Evolutionary conservation across 805 yeast genomes (phyloP).

Genomic region (Candida chauliodis): DNA sequence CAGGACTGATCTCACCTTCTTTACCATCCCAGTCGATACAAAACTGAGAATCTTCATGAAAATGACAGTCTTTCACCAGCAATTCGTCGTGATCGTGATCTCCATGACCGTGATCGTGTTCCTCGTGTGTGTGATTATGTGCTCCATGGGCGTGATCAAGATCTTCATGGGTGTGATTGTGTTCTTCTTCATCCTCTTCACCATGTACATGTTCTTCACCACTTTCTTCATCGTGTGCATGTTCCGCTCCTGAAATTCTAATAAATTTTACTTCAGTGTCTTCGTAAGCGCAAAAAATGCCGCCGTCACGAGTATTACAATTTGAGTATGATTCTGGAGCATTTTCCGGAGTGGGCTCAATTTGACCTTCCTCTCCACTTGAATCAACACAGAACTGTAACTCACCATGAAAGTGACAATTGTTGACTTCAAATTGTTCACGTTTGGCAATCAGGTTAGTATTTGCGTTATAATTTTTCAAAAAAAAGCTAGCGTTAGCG

Average conservation of each 20-base stretch:
- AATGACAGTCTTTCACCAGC: slow-evolving; percentile 18
- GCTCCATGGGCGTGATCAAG: slow-evolving; percentile 9
- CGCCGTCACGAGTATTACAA: slow-evolving; percentile 18
- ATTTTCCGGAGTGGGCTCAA: slow-evolving; percentile 18
- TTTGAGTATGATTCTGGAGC: slow-evolving; percentile 16
- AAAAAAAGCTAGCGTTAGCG: no score
- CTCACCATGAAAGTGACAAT: slow-evolving; percentile 19
- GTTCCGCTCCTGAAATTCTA: neutral
- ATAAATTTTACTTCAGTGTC: slow-evolving; percentile 17
- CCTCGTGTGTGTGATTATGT: slow-evolving; percentile 7
- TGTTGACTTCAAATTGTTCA: neutral
- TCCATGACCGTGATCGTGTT: slow-evolving; percentile 15
- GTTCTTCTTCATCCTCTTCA: slow-evolving; percentile 4
- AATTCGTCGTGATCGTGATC: slow-evolving; percentile 7
- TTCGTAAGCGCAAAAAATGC: slow-evolving; percentile 16
- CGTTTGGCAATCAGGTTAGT: no score
- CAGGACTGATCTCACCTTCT: slow-evolving; percentile 20
- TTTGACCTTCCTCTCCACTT: slow-evolving; percentile 20
- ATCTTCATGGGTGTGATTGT: neutral
- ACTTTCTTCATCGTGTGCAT: neutral
- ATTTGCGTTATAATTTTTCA: no score
- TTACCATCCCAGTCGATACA: slow-evolving; percentile 20
- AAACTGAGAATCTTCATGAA: slow-evolving; percentile 16
- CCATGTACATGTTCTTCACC: slow-evolving; percentile 5
- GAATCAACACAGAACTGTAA: slow-evolving; percentile 18